Evolutionary conservation across 148 eudicot species (phyloP).

Genomic region (Fagopyrum tataricum): DNA sequence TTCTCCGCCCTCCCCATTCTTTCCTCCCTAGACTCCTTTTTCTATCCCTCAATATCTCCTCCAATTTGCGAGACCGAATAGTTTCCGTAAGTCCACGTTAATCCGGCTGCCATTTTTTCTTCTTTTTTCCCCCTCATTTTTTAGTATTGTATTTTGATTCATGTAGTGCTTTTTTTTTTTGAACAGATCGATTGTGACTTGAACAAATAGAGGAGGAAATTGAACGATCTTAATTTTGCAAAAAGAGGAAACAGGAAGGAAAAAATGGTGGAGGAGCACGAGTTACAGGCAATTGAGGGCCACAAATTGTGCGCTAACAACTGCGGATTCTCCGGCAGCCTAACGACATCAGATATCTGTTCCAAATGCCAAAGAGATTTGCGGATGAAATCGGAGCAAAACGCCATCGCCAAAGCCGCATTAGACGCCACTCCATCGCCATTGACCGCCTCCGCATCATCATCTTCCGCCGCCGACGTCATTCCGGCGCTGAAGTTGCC

Average conservation of each 20-base stretch:
- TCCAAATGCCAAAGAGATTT: slow-evolving; percentile 49
- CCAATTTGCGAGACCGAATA: background rate
- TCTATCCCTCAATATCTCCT: background rate
- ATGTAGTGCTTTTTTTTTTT: background rate
- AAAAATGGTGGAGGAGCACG: slow-evolving; percentile 55
- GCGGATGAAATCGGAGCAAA: slow-evolving; percentile 26
- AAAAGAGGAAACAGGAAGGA: background rate
- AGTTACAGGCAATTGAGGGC: slow-evolving; percentile 43
- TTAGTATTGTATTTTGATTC: background rate
- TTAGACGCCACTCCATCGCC: slow-evolving; percentile 16
- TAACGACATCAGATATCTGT: slow-evolving; percentile 48
- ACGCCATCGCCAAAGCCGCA: slow-evolving; percentile 30
- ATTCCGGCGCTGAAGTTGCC: background rate
- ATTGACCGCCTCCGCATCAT: slow-evolving; percentile 3
- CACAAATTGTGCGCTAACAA: slow-evolving; percentile 52
- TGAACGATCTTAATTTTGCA: background rate
- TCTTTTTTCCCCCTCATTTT: background rate
- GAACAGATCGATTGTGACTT: background rate
- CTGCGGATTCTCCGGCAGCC: slow-evolving; percentile 62
- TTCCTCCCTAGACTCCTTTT: background rate
- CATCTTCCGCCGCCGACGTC: background rate
- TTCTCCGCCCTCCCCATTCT: slow-evolving; percentile 2
- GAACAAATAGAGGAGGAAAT: background rate
- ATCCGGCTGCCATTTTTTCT: background rate
- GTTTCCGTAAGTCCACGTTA: background rate